Base-by-base conservation (phyloP, 1,284 basidiomycete species). In the Boletus calvinii region DNA sequence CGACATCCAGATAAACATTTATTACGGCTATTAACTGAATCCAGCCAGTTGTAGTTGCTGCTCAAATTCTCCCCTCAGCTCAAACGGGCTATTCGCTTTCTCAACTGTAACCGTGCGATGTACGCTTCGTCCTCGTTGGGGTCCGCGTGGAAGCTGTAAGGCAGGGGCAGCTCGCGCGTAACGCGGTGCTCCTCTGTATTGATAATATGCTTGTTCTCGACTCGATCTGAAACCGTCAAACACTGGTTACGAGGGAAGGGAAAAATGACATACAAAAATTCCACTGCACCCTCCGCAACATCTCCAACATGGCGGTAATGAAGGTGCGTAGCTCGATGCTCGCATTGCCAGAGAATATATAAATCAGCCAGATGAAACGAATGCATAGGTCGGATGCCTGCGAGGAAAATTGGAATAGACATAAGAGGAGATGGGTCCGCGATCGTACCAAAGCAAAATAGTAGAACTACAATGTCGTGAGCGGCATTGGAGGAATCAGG, bases 171-270 rank as follows among this genome's bases (percentile, higher is more conserved):
- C 61, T 92, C 90, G 32, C 83, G 74, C 6, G 85, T 87, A 32
- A 87, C 81, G 17, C 90, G 87, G 64, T 89, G 30, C 20, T 53
- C 52, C n/a, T 35, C 87, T 67, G 86, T 78, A 65, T 92, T 91
- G 70, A 87, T 85, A 37, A 93, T 70, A 56, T 94, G 92, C 69
- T 94, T 92, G 74, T 90, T 92, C 69, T 94, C 92, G 53, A 94
- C 70, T 59, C 91, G 87, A 68, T 80, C 87, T 88, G 62, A 54
- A 46, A 46, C 29, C 35, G 11, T 36, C 13, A 34, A 49, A 29
- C 15, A 11, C 13, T 18, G 36, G 15, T 39, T 30, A 24, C 39
- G 13, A 45, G 41, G 13, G 26, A 43, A 43, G 38, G 20, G 15
- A 20, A 35, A 49, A 35, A 46, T 29, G 5, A 45, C 84, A 64